Base-by-base conservation (phyloP, 305 asterid genomes). In the Fraxinus albicans region DNA sequence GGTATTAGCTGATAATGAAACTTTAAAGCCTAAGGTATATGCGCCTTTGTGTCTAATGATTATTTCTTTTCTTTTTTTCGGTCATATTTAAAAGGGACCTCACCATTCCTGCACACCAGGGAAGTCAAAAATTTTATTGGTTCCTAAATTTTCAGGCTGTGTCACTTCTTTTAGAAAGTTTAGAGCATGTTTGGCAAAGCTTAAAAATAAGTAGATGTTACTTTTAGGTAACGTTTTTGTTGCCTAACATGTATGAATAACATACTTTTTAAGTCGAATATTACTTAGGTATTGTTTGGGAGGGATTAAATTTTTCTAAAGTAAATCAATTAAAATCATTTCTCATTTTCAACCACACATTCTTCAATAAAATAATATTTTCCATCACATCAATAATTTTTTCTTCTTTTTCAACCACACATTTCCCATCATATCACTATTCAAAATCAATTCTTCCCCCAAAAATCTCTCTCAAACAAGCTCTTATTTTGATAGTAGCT, bases 1-100 rank as follows among this genome's bases (percentile, higher is more conserved):
- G 99, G 97, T 95, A 73, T 83, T 94, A 88, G 93, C 93, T 65
- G 99, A 95, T 89, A 95, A 93, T 76, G 89, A 91, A 74, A 84
- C 77, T 53, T 83, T 93, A 82, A 92, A 92, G 84, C 93, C 97
- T 25, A 89, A 90, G 97, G 98, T 95, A 85, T 42, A 23, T 81
- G 3, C 60, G 17, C 69, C 29, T 78, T 60, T 36, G 12, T 80
- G 80, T 50, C 23, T 29, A 82, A 78, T 33, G 58, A 34, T 63
- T 70, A 31, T 4, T 29, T 31, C 29, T 29, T 65, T 70, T 40
- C 23, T 31, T 70, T 70, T 1, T 29, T 15, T 13, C 6, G 10
- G 31, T 12, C 35, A 50, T 50, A 17, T 50, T 70, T 13, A 4
- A 31, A 70, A 70, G 23, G 76, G 23, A 29, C 74, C 36, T 31